phyloP scores from a whole-genome alignment of 2,329 filamentous ascomycete genomes.

The Amesomyces nigricolor region DNA sequence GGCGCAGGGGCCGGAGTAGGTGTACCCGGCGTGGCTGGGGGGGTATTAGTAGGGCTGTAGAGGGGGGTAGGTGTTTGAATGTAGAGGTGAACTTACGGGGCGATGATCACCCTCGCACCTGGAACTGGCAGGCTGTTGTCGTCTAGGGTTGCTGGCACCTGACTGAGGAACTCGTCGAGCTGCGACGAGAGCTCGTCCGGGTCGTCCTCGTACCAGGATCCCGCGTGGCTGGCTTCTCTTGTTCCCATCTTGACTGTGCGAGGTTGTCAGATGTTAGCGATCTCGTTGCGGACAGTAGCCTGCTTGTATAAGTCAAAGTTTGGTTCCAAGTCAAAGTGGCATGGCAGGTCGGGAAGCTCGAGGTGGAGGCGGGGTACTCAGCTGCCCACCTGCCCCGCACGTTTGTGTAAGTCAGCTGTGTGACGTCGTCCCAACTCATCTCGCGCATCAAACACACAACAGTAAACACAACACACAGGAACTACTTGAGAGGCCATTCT shows the following conservation, averaged over 20 bases:
- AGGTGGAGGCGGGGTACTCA: neutral
- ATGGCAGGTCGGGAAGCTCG: neutral
- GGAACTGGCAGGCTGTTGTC: constrained; percentile 59
- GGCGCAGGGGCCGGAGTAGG: constrained; percentile 84
- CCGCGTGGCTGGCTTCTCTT: constrained; percentile 66
- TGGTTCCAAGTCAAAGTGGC: no score
- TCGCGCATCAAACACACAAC: neutral
- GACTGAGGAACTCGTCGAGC: constrained; percentile 68
- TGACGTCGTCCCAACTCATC: neutral
- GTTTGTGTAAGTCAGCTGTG: neutral
- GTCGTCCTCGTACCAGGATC: constrained; percentile 75
- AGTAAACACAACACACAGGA: no score
- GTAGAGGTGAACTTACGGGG: constrained; percentile 61
- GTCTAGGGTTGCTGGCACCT: constrained; percentile 62
- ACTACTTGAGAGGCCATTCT: no score
- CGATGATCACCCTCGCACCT: constrained; percentile 79
- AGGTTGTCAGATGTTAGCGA: neutral
- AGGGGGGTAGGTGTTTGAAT: neutral
- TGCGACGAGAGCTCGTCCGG: constrained; percentile 55
- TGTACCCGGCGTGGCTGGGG: constrained; percentile 82
- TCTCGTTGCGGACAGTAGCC: neutral
- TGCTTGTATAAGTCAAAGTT: no score
- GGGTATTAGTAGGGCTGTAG: constrained; percentile 15
- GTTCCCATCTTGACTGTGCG: constrained; percentile 21
- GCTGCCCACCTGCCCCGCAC: neutral